A percentile compares a stretch with the other conserved stretches of the same genome.
phyloP scores from a whole-genome alignment of 768 basidiomycete genomes.

The Pulveroboletus sp. region DNA sequence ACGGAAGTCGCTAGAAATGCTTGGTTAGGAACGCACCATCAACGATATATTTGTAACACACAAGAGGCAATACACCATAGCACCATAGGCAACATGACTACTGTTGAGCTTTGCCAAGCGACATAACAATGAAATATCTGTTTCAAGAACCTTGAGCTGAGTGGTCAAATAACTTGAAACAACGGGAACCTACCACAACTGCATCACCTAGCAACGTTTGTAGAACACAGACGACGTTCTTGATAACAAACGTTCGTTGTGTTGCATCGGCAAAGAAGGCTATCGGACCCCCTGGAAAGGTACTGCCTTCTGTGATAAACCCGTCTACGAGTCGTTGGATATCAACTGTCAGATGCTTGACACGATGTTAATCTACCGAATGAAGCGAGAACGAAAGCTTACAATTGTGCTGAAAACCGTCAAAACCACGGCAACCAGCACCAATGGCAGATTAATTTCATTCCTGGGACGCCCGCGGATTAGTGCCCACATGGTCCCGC shows the following conservation, averaged over 20 bases:
- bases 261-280: slow-evolving; percentile 27
- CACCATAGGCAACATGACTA: slow-evolving; percentile 10
- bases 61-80: slow-evolving; percentile 18
- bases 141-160: not conserved
- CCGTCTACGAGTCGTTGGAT: slow-evolving; percentile 24
- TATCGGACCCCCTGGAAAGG: slow-evolving; percentile 21
- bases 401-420: slow-evolving; percentile 20
- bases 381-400: not conserved
- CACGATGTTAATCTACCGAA: not conserved
- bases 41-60: slow-evolving; percentile 1
- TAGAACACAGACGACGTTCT: slow-evolving; percentile 23
- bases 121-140: slow-evolving; percentile 24
- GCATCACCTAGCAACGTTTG: slow-evolving; percentile 23
- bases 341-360: slow-evolving; percentile 23
- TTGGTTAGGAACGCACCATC: not conserved
- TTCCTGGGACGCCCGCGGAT: slow-evolving; percentile 9
- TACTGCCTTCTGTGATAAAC: slow-evolving; percentile 19
- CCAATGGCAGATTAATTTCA: slow-evolving; percentile 21
- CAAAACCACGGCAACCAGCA: slow-evolving; percentile 18
- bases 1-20: slow-evolving; percentile 8
- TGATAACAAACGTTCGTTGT: slow-evolving; percentile 29
- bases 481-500: slow-evolving; percentile 25
- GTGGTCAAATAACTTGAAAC: not conserved
- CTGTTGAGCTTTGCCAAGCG: slow-evolving; percentile 13
- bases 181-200: slow-evolving; percentile 6